Evolutionary conservation across 345 rosid species (phyloP).

Genomic region (Punica granatum): DNA sequence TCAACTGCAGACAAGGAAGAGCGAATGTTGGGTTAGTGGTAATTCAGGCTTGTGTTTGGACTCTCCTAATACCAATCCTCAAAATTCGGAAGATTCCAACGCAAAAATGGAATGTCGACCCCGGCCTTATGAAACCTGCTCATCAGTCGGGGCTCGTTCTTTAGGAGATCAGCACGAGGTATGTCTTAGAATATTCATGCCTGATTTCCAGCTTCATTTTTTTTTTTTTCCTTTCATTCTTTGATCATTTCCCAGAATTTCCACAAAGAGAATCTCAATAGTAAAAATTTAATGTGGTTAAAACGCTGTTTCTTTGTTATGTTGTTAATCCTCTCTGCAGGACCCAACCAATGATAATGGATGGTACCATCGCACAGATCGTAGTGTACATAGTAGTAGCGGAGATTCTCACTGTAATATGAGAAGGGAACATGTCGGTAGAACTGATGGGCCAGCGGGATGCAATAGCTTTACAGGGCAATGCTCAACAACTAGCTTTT

Average conservation of each 20-base stretch:
- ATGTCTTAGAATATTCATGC: neutral
- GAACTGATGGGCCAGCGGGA: neutral
- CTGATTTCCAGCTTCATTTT: too few species aligned
- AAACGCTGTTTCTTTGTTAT: too few species aligned
- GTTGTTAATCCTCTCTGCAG: neutral
- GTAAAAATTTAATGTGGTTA: neutral
- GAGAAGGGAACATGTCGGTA: neutral
- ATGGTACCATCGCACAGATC: neutral
- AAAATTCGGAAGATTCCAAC: neutral
- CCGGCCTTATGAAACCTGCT: neutral
- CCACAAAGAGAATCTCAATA: neutral
- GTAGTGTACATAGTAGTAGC: neutral
- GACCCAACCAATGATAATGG: neutral
- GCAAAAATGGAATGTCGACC: neutral
- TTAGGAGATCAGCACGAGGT: constrained; percentile 1
- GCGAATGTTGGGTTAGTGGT: neutral
- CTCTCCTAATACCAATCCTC: neutral
- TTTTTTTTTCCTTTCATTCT: neutral
- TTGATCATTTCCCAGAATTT: neutral
- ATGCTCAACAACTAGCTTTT: neutral
- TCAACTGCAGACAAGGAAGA: neutral
- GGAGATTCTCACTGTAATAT: neutral
- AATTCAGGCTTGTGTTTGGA: neutral
- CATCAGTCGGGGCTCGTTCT: neutral
- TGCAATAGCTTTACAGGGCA: neutral